Evolutionary conservation across 148 eudicot species (phyloP), one percentile per base, ranked within the genome.

Genomic region (Polygonum aviculare): DNA sequence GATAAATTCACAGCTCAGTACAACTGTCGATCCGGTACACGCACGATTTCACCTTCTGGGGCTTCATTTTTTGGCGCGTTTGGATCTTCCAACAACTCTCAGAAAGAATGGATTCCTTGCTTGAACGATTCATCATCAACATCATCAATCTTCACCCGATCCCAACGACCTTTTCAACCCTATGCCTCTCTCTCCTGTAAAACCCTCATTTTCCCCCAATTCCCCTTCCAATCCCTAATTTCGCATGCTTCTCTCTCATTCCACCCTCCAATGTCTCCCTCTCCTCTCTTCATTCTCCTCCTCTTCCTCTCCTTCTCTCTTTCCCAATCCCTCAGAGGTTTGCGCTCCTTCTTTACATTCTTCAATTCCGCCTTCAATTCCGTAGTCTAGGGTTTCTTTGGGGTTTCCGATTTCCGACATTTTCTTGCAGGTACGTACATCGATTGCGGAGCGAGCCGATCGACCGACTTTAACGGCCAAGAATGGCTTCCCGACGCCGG

Each of bases 371-470:
- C 55, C 69, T 60, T 47, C 16, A 45, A 26, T 69, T 39, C 19
- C 4, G 0, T 36, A 21, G 51, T 26, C 45, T 45, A 33, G 33
- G 19, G n/a, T 62, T 38, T 41, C 33, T 35, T 44, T 39, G 11
- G 9, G 69, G 10, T 26, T 67, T 38, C 21, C 72, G 72, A 67
- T 33, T 65, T 67, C 54, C 18, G 18, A 45, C 73, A 3, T 69
- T 18, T 69, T 49, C 45, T 77, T 48, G 54, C 74, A 77, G 96
- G 85, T 76, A 74, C 78, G 19, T 74, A 85, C 45, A 90, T 95
- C 57, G 85, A 95, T 55, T 95, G 97, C 69, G 99, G 99, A 0
- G 88, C 88, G 3, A 79, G 86, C 35, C 74, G 9, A 7, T 54
- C 75, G 1, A 77, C 85, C 8, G 35, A 48, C 12, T 55, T 78